These are phyloP conservation scores for Xylaria scruposa DNA, from an alignment of 495 filamentous ascomycete species.

Conservation along the genomic window DNA sequence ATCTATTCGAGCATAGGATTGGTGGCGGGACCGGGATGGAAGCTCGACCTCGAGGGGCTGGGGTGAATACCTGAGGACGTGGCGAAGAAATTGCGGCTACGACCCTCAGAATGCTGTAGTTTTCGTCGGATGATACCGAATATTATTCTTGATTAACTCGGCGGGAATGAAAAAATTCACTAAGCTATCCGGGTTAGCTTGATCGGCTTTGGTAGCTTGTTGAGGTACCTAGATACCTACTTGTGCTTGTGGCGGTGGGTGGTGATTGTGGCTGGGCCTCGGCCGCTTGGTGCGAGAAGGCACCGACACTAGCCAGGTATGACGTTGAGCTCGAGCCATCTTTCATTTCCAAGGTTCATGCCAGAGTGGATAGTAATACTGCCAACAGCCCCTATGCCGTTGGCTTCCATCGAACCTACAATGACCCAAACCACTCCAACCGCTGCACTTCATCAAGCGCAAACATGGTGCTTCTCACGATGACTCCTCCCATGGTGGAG, in stretches of 20 bases:
- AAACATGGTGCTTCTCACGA: conserved; percentile 78
- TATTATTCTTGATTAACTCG: conserved; percentile 6
- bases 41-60: conserved; percentile 9
- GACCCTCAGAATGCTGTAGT: neutral
- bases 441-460: neutral
- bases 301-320: neutral
- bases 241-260: neutral
- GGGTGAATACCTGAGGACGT: neutral
- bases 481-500: conserved; percentile 72
- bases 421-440: neutral
- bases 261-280: conserved; percentile 12
- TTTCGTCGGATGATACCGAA: conserved; percentile 17
- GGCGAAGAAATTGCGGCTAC: conserved; percentile 3
- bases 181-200: conserved; percentile 5
- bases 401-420: conserved; percentile 4
- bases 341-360: conserved; percentile 18
- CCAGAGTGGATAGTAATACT: neutral
- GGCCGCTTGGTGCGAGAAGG: neutral
- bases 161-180: conserved; percentile 10
- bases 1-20: conserved; percentile 19
- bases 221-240: neutral
- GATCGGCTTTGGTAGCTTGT: neutral
- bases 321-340: conserved; percentile 28
- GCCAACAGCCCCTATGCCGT: neutral
- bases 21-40: neutral